Percentiles rank a stretch among this genome's conserved stretches.
Evolutionary conservation across 345 rosid genomes (phyloP).

Genomic region (Geranium brycei): DNA sequence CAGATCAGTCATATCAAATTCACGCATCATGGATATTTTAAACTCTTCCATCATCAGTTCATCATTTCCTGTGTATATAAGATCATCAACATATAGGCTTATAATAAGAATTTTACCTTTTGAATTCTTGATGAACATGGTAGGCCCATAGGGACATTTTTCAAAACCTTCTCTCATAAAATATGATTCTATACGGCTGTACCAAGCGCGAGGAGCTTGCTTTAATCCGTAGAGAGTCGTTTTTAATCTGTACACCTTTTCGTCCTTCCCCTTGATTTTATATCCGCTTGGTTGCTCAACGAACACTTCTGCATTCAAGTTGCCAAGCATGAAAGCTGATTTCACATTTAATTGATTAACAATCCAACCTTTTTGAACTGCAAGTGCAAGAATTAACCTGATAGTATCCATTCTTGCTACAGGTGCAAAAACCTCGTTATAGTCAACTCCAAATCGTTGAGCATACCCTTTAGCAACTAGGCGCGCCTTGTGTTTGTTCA

Average conservation of each 20-base stretch:
- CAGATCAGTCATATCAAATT: neutral
- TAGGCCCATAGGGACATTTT: too few species aligned
- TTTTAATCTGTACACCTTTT: neutral
- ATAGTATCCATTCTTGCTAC: neutral
- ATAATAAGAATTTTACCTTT: neutral
- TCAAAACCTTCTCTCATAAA: too few species aligned
- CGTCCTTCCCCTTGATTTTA: neutral
- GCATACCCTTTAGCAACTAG: neutral
- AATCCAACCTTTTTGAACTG: neutral
- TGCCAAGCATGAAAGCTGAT: neutral
- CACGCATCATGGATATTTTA: neutral
- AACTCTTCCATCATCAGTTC: neutral
- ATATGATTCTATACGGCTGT: neutral
- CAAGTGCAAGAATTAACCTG: neutral
- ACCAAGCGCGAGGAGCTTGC: neutral
- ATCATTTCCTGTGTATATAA: slow-evolving; percentile 1
- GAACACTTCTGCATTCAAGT: neutral
- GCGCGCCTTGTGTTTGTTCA: neutral
- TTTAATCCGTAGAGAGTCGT: neutral
- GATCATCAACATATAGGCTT: slow-evolving; percentile 6
- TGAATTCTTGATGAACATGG: too few species aligned
- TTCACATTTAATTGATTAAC: neutral
- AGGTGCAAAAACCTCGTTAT: too few species aligned
- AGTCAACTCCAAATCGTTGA: neutral
- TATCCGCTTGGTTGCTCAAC: neutral